phyloP scores from a whole-genome alignment of 2,329 filamentous ascomycete species.

The Microdochium trichocladiopsis region DNA sequence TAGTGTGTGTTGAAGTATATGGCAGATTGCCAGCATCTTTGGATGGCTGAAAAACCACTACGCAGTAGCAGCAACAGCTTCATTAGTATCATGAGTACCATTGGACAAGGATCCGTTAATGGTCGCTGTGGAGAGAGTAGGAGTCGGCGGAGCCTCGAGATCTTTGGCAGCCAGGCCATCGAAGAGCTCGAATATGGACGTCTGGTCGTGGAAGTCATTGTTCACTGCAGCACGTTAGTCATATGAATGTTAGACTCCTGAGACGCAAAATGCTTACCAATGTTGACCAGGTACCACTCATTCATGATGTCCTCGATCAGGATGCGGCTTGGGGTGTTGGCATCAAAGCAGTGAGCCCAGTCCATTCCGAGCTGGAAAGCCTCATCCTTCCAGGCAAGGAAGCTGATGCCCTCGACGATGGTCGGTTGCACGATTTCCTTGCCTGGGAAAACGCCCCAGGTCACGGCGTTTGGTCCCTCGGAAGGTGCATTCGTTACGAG shows the following conservation, averaged over 20 bases:
- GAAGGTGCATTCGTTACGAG: slow-evolving; percentile 78
- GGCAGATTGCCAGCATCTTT: slow-evolving; percentile 8
- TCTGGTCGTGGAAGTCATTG: slow-evolving; percentile 88
- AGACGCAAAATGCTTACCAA: slow-evolving; percentile 52
- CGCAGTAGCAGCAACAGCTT: slow-evolving; percentile 11
- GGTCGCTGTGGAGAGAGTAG: background rate
- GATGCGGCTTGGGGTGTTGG: slow-evolving; percentile 66
- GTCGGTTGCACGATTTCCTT: slow-evolving; percentile 99
- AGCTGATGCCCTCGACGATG: slow-evolving; percentile 97
- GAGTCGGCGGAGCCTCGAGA: slow-evolving; percentile 29
- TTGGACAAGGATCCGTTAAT: slow-evolving; percentile 17
- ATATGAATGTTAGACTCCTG: background rate
- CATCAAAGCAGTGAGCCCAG: slow-evolving; percentile 87
- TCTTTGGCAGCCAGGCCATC: slow-evolving; percentile 65
- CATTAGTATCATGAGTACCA: slow-evolving; percentile 15
- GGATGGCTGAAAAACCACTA: slow-evolving; percentile 7
- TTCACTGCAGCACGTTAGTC: slow-evolving; percentile 56
- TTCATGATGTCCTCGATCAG: slow-evolving; percentile 81
- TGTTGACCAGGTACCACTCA: slow-evolving; percentile 90
- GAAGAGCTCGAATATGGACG: slow-evolving; percentile 80
- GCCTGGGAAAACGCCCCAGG: slow-evolving; percentile 97
- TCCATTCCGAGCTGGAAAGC: slow-evolving; percentile 88
- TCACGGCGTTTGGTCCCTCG: slow-evolving; percentile 94
- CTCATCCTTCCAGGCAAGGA: slow-evolving; percentile 98
- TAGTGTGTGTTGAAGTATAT: background rate